Evolutionary conservation across 1,284 basidiomycete species (phyloP).

Genomic region (Ceratobasidium sp.): DNA sequence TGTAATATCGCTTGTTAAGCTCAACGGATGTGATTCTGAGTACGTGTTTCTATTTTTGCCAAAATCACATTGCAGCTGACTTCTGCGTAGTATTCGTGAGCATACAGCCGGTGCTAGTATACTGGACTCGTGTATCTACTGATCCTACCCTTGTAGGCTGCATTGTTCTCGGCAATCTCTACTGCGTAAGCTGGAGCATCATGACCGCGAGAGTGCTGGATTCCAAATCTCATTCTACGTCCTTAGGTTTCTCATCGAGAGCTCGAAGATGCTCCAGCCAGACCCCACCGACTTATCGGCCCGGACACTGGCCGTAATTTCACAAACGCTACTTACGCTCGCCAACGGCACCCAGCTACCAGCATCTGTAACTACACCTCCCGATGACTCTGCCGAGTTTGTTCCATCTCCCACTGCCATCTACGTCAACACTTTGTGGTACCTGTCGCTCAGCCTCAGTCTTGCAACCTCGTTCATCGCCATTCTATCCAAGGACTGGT

Average conservation of each 20-base stretch:
- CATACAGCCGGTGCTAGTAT: too few relatives aligned
- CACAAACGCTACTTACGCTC: neutral
- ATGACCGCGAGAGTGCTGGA: neutral
- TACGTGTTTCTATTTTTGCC: neutral
- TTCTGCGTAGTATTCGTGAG: conserved; percentile 15
- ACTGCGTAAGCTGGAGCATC: neutral
- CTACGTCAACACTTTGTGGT: conserved; percentile 6
- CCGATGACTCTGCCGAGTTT: neutral
- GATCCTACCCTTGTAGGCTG: conserved; percentile 20
- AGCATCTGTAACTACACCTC: neutral
- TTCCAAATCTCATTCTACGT: neutral
- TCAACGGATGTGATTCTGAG: neutral
- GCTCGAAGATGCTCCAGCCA: neutral
- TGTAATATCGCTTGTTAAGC: neutral
- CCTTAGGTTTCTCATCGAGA: neutral
- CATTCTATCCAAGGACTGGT: conserved; percentile 21
- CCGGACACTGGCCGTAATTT: conserved; percentile 5
- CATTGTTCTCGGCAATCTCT: conserved; percentile 25
- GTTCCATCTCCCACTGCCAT: neutral
- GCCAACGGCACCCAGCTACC: neutral
- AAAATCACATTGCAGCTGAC: neutral
- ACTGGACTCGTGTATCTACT: too few relatives aligned
- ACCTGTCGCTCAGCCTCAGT: neutral
- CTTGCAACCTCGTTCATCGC: neutral
- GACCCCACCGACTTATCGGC: neutral